Conservation (phyloP, 1,139 yeast species). For the Williopsis jadinii region DNA sequence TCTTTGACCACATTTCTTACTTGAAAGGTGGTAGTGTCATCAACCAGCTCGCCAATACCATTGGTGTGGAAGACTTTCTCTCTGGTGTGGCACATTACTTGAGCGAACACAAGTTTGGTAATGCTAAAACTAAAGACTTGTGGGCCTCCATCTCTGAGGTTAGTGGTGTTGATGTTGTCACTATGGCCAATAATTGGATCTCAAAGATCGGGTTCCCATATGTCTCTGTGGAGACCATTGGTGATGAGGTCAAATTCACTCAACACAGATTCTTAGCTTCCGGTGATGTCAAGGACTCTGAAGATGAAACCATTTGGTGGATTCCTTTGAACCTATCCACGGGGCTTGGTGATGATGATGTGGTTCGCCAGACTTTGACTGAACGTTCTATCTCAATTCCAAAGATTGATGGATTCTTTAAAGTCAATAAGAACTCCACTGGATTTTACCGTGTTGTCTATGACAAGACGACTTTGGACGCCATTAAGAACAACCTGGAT, state of each 20-base stretch:
- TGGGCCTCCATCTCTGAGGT: constrained; percentile 53
- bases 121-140: constrained; percentile 55
- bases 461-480: constrained; percentile 36
- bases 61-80: constrained; percentile 70
- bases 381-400: constrained; percentile 33
- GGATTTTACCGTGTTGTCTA: constrained; percentile 69
- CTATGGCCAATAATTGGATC: constrained; percentile 56
- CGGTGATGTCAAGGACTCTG: constrained; percentile 45
- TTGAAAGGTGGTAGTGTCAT: constrained; percentile 76
- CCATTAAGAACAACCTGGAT: constrained; percentile 38
- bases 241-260: constrained; percentile 29
- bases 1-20: constrained; percentile 81
- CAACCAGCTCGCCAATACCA: constrained; percentile 68
- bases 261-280: constrained; percentile 52
- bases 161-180: constrained; percentile 45
- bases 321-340: constrained; percentile 50
- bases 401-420: constrained; percentile 34
- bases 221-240: constrained; percentile 33
- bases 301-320: constrained; percentile 62
- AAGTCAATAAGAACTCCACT: constrained; percentile 53
- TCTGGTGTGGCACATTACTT: constrained; percentile 74
- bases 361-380: constrained; percentile 32
- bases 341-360: constrained; percentile 19
- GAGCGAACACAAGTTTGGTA: constrained; percentile 54
- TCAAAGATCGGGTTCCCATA: constrained; percentile 61